Conservation (phyloP, 169 alveolate species). For the Plasmodium knowlesi region DNA sequence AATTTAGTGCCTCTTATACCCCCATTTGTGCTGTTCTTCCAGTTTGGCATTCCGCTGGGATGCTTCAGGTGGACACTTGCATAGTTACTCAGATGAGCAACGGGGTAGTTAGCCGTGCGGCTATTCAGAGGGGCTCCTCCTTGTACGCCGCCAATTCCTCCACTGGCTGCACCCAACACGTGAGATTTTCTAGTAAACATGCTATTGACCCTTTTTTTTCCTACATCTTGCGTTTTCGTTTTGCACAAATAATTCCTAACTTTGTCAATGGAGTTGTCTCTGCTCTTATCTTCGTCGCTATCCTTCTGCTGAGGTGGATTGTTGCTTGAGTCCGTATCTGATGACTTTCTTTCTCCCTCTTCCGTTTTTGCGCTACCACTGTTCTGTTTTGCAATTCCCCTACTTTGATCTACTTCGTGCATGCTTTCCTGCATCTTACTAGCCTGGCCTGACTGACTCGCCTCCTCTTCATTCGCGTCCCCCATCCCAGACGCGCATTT, state of each 20-base stretch:
- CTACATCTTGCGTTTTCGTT: not conserved
- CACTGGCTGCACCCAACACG: not conserved
- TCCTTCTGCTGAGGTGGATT: not conserved
- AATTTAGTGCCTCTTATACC: not conserved
- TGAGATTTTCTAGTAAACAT: not conserved
- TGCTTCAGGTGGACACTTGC: not conserved
- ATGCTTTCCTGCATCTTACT: not conserved
- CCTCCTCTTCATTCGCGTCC: not conserved
- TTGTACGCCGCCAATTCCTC: not conserved
- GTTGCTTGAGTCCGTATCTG: not conserved
- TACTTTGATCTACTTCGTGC: not conserved
- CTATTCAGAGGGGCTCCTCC: not conserved
- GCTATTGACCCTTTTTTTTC: not conserved
- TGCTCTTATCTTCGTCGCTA: not conserved
- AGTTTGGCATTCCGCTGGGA: not conserved
- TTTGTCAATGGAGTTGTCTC: not conserved
- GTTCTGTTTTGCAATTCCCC: not conserved
- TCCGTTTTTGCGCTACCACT: not conserved
- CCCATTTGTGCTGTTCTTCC: not conserved
- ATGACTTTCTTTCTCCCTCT: not conserved
- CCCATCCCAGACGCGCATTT: constrained; percentile 6
- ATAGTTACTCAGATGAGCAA: not conserved
- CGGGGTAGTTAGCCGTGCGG: not conserved
- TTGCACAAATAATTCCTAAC: not conserved
- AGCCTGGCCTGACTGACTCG: not conserved